Conservation (phyloP, 1,284 basidiomycete genomes). For the Omphalotus olearius region DNA sequence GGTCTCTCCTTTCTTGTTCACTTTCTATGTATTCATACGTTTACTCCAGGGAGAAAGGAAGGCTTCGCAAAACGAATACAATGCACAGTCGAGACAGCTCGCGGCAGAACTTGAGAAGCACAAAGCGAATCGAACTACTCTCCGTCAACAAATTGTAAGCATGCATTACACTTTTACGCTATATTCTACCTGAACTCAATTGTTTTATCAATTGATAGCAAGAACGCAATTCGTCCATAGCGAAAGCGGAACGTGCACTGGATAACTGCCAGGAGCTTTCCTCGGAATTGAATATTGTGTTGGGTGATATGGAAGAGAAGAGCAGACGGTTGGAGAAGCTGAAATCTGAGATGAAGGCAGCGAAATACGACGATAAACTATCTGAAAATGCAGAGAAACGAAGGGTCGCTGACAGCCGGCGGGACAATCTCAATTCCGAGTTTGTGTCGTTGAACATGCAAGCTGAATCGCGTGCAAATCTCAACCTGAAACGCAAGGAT, state of each 20-base stretch:
- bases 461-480: conserved; percentile 77
- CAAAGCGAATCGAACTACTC: conserved; percentile 46
- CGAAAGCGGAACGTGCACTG: conserved; percentile 47
- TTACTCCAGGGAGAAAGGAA: conserved; percentile 43
- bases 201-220: conserved; percentile 25
- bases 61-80: conserved; percentile 54
- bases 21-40: conserved; percentile 5
- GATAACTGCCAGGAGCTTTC: conserved; percentile 55
- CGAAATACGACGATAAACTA: conserved; percentile 72
- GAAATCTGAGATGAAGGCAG: conserved; percentile 53
- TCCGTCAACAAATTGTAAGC: conserved; percentile 64
- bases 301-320: conserved; percentile 69
- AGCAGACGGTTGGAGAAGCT: conserved; percentile 51
- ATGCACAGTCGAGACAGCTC: conserved; percentile 46
- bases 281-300: conserved; percentile 53
- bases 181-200: conserved; percentile 7
- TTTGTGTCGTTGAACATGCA: conserved; percentile 74
- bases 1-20: conserved; percentile 5
- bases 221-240: conserved; percentile 50
- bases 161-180: neutral
- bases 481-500: conserved; percentile 76
- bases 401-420: conserved; percentile 62
- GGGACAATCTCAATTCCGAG: conserved; percentile 73
- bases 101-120: conserved; percentile 49
- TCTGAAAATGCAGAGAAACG: conserved; percentile 52